Percentiles rank a stretch among this genome's conserved stretches.
phyloP scores from a whole-genome alignment of 208 protist genomes.

The Acanthamoeba healyi region DNA sequence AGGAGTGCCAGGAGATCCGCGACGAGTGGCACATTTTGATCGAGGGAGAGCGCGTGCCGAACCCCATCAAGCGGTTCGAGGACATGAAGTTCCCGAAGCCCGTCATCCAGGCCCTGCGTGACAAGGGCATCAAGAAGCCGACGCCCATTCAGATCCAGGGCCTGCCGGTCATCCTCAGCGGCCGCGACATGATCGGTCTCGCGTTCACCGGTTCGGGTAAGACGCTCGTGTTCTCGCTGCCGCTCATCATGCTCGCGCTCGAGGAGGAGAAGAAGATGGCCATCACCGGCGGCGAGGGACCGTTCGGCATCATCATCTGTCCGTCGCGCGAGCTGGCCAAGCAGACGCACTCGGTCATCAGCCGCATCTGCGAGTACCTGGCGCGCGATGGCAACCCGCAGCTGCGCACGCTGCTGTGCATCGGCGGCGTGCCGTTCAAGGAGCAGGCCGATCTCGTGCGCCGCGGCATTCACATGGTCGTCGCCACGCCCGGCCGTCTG shows the following conservation, averaged over 20 bases:
- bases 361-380: conserved; percentile 76
- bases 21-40: conserved; percentile 90
- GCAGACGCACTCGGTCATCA: conserved; percentile 89
- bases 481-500: conserved; percentile 85
- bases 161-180: conserved; percentile 91
- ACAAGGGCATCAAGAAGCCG: conserved; percentile 81
- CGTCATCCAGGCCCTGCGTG: conserved; percentile 81
- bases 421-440: conserved; percentile 89
- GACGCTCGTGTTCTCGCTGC: conserved; percentile 93
- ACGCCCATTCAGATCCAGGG: conserved; percentile 92
- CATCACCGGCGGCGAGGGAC: conserved; percentile 88
- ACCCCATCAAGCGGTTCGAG: conserved; percentile 87
- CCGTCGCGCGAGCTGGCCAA: conserved; percentile 94
- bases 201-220: conserved; percentile 94
- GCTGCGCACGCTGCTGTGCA: conserved; percentile 87
- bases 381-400: conserved; percentile 40
- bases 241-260: conserved; percentile 90
- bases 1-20: conserved; percentile 80
- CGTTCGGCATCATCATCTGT: conserved; percentile 92
- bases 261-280: conserved; percentile 85
- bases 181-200: conserved; percentile 92
- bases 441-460: conserved; percentile 86
- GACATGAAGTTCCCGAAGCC: conserved; percentile 88
- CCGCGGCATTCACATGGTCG: conserved; percentile 79
- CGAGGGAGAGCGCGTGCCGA: conserved; percentile 89